These are phyloP conservation scores for Gastrodia elata DNA, from an alignment of 106 monocot species.

Conservation along the genomic window DNA sequence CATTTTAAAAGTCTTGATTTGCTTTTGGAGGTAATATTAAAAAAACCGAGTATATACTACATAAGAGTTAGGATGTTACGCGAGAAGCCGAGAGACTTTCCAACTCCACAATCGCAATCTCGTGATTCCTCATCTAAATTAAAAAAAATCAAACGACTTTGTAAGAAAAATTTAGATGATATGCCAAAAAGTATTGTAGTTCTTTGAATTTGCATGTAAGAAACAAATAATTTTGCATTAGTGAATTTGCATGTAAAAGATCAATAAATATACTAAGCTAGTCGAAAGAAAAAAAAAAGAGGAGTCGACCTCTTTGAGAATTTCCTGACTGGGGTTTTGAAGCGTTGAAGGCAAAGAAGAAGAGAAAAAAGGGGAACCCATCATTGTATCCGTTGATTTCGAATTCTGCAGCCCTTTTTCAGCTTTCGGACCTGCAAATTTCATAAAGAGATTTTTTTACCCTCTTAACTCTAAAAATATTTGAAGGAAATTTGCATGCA, in stretches of 20 bases:
- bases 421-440: too few relatives aligned
- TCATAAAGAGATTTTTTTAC: too few relatives aligned
- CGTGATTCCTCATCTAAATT: slow-evolving; percentile 12
- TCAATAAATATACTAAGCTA: too few relatives aligned
- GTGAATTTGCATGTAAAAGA: background rate
- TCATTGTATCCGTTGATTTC: background rate
- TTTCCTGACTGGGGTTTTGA: background rate
- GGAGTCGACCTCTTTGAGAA: slow-evolving; percentile 7
- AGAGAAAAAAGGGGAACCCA: background rate
- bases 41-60: background rate
- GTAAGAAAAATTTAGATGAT: background rate
- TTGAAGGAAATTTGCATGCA: too few relatives aligned
- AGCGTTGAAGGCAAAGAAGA: background rate
- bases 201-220: background rate
- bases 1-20: background rate
- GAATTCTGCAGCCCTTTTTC: too few relatives aligned
- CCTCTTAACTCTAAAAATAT: too few relatives aligned
- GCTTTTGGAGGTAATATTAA: background rate
- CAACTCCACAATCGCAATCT: slow-evolving; percentile 6
- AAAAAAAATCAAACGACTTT: background rate
- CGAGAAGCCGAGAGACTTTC: slow-evolving; percentile 1
- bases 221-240: too few relatives aligned
- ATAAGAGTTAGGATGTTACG: background rate
- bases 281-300: background rate
- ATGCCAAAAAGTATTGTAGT: background rate